These are phyloP conservation scores for Pleurotus cornucopiae DNA, from an alignment of 768 basidiomycete genomes.

Conservation along the genomic window DNA sequence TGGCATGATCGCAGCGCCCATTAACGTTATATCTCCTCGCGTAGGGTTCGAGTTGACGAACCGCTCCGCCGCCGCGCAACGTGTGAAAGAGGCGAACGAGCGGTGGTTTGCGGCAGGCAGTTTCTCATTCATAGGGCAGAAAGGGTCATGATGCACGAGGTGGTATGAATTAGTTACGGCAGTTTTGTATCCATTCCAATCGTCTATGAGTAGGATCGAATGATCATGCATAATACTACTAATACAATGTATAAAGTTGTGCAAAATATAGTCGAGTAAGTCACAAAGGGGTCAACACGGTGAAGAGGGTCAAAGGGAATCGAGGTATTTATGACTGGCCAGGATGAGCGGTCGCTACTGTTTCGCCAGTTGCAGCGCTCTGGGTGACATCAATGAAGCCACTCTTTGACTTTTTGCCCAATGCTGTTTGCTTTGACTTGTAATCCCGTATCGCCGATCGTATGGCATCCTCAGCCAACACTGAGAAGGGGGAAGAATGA, in stretches of 20 bases:
- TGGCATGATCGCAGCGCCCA: background rate
- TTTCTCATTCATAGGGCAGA: constrained; percentile 72
- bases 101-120: constrained; percentile 90
- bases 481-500: constrained; percentile 38
- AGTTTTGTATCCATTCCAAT: background rate
- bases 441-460: constrained; percentile 97
- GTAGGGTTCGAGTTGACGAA: constrained; percentile 93
- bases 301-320: constrained; percentile 3
- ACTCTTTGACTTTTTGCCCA: constrained; percentile 42
- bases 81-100: constrained; percentile 94
- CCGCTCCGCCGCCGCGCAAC: constrained; percentile 76
- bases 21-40: constrained; percentile 15
- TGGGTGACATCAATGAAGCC: constrained; percentile 72
- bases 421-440: constrained; percentile 69
- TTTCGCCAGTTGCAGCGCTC: constrained; percentile 47
- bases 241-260: constrained; percentile 5
- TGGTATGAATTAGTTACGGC: too few species aligned
- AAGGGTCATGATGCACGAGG: constrained; percentile 30
- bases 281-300: constrained; percentile 19
- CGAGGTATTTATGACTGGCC: constrained; percentile 25
- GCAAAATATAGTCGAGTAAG: constrained; percentile 21
- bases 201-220: constrained; percentile 6
- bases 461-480: constrained; percentile 98
- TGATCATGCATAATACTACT: constrained; percentile 17
- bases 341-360: constrained; percentile 48